Evolutionary conservation across 371 early-diverging fungal genomes (phyloP).

Genomic region (Nematocida sp.): DNA sequence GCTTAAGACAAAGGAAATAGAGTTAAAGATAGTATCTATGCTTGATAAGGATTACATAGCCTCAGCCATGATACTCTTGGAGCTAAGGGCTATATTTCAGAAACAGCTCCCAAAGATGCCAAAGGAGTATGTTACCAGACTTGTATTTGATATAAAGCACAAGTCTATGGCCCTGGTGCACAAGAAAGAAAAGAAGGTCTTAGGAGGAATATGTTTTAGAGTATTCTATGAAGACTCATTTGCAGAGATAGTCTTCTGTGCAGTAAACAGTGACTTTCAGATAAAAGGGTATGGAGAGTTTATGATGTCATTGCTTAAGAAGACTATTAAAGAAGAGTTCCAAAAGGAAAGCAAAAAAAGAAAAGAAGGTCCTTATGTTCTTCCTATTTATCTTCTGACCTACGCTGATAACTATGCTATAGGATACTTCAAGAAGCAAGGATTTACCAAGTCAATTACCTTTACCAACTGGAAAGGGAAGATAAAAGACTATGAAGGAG

Average conservation of each 20-base stretch:
- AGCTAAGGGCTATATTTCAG: slow-evolving; percentile 86
- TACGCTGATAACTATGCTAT: slow-evolving; percentile 99
- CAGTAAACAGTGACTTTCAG: slow-evolving; percentile 82
- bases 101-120: slow-evolving; percentile 99
- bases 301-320: slow-evolving; percentile 63
- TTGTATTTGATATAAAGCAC: slow-evolving; percentile 80
- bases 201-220: slow-evolving; percentile 91
- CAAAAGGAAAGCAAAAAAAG: neutral
- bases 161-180: slow-evolving; percentile 42
- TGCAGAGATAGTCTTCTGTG: slow-evolving; percentile 97
- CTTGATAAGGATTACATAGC: neutral
- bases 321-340: slow-evolving; percentile 58
- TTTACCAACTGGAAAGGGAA: slow-evolving; percentile 92
- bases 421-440: slow-evolving; percentile 97
- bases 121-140: slow-evolving; percentile 86
- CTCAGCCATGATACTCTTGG: slow-evolving; percentile 67
- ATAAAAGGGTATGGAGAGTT: slow-evolving; percentile 71
- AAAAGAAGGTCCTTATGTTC: neutral
- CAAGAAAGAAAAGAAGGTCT: slow-evolving; percentile 72
- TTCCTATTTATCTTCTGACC: slow-evolving; percentile 74
- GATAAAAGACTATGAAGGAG: slow-evolving; percentile 99
- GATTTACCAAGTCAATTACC: slow-evolving; percentile 86
- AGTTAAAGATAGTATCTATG: neutral
- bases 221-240: slow-evolving; percentile 79
- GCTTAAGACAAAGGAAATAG: slow-evolving; percentile 1